Base-by-base conservation (phyloP, 2,329 filamentous ascomycete genomes). In the Coniochaeta pulveracea region DNA sequence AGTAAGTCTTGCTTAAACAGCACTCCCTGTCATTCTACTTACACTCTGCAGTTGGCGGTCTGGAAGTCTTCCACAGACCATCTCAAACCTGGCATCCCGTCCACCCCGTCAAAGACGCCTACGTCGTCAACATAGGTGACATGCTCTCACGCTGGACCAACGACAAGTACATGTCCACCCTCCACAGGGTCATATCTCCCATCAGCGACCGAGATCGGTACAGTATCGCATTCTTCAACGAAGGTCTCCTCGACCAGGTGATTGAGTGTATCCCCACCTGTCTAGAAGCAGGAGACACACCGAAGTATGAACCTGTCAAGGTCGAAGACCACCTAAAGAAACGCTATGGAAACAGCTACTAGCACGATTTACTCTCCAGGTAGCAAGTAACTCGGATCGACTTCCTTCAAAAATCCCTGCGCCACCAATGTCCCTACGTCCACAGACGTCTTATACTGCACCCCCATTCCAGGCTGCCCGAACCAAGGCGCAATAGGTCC, bases 401-500 rank as follows among this genome's bases (percentile, higher is more conserved):
- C 47, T 12, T 48, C 41, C 31, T 47, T 45, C 33, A 62, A 34
- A 33, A 43, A 55, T 1, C 56, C 55, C 1, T 40, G 42, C 5
- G 41, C 38, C n/a, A 62, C 31, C 36, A 64, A 40, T 3, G 37
- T 37, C 19, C 43, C 31, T 3, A 63, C 50, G 26, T 41, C 52
- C 4, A 35, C 37, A 8, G 41, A 49, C 16, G 47, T 28, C 40
- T 37, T 37, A 27, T 49, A 49, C 42, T 49, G 52, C 26, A 61
- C 44, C 22, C 64, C 64, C 23, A 64, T 51, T 0, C 66, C 66
- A 0, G 61, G 62, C 49, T 69, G 64, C 7, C 61, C 61, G 37
- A 68, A 70, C 62, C 59, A 68, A 7, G 59, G 53, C 2, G 59
- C 56, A 38, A 69, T 64, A 0, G 64, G 63, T 0, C 65, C 66